Evolutionary conservation across 2,329 filamentous ascomycete species (phyloP).

Genomic region (Aspergillus puulaauensis): DNA sequence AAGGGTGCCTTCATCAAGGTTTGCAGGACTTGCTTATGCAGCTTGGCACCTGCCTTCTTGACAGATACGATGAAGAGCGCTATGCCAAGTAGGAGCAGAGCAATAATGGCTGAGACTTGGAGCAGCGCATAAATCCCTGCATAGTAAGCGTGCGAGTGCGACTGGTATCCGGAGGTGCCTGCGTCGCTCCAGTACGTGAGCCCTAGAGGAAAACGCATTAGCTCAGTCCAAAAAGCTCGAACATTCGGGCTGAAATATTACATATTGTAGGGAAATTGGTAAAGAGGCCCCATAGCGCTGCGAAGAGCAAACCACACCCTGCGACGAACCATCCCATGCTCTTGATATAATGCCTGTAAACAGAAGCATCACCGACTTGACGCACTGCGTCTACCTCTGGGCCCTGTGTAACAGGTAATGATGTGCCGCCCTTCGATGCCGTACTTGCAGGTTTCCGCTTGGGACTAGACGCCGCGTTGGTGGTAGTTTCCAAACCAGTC

Average conservation of each 20-base stretch:
- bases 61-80: constrained; percentile 20
- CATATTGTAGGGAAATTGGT: neutral
- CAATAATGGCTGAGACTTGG: too few species aligned
- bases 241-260: too few species aligned
- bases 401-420: neutral
- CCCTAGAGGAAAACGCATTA: too few species aligned
- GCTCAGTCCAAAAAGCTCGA: too few species aligned
- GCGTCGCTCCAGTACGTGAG: too few species aligned
- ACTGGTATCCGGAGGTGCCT: too few species aligned
- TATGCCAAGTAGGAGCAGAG: too few species aligned
- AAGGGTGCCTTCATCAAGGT: constrained; percentile 33
- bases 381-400: constrained; percentile 31
- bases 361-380: constrained; percentile 31
- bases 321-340: constrained; percentile 21
- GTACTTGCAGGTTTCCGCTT: neutral
- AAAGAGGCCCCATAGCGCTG: constrained; percentile 15
- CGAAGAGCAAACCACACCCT: constrained; percentile 8
- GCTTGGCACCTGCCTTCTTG: constrained; percentile 5
- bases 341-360: constrained; percentile 22
- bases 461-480: neutral
- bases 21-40: constrained; percentile 15
- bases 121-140: too few species aligned
- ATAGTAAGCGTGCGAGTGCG: too few species aligned
- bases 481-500: neutral
- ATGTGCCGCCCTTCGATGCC: neutral